Base-by-base conservation (phyloP, 352 stramenopile species). In the Peronospora belbahrii region DNA sequence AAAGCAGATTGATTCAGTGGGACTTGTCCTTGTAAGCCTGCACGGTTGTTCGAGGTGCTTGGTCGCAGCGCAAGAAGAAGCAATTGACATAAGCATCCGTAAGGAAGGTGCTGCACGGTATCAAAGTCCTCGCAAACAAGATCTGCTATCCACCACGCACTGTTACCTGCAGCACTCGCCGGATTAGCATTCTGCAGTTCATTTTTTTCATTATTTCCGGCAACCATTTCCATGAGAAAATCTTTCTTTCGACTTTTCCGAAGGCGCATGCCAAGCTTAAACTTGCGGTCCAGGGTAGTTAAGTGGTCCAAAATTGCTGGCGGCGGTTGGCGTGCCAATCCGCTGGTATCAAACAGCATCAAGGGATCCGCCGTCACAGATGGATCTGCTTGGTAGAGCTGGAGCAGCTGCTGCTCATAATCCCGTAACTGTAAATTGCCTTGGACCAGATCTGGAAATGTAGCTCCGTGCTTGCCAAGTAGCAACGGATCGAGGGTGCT, bases 141-240 rank as follows among this genome's bases (percentile, higher is more conserved):
- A 25, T 94, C 82, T 10, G 77, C 79, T 46, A 94, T 94, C 82
- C 82, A 94, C 74, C 67, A 89, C 6, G 70, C 63, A 28, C 62
- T 76, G 28, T 62, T 57, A 15, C 42, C 48, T 27, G 51, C 49
- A 38, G 40, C 42, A 42, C 42, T 27, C 17, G 34, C 46, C 17
- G 31, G 30, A 3, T 46, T 59, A 7, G 19, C 32, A 20, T 50
- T 47, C n/a, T 47, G 51, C 6, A 33, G 47, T 33, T 43, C 39
- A 9, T 32, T 50, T 46, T 61, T 60, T 33, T 71, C 66, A 48
- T 80, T 44, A 28, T 69, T 62, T 31, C 58, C 73, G 7, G 74
- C 51, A 17, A 94, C 79, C 82, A 94, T 94, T 36, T 91, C 78
- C 76, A 90, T 94, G 1, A 94, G 47, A 32, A 94, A 94, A 37